Evolutionary conservation across 140 eudicot species (phyloP).

Genomic region (Anethum foeniculum): DNA sequence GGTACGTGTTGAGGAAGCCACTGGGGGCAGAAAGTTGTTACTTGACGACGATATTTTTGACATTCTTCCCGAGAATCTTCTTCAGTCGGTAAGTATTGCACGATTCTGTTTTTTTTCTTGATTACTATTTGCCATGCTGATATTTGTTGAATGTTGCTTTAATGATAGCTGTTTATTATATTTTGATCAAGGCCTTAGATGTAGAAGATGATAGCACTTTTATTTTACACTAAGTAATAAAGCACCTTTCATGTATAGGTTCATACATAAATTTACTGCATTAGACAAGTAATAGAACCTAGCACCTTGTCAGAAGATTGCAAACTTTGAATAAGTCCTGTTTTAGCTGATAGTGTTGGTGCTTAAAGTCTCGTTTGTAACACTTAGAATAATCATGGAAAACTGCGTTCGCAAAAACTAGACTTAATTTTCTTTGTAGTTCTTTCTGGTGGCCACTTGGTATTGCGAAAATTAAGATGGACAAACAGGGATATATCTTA

Average conservation of each 20-base stretch:
- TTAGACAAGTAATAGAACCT: background rate
- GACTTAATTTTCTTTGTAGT: background rate
- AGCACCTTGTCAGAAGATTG: background rate
- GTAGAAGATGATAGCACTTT: background rate
- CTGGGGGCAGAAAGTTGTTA: conserved; percentile 14
- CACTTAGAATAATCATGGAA: background rate
- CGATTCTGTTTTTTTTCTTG: background rate
- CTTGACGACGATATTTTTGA: conserved; percentile 33
- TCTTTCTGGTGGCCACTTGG: background rate
- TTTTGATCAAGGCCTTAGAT: background rate
- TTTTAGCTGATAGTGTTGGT: background rate
- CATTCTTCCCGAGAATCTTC: conserved; percentile 44
- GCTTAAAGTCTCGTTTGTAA: background rate
- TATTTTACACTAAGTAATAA: background rate
- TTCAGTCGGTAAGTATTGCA: conserved; percentile 48
- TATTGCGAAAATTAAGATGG: background rate
- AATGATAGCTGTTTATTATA: background rate
- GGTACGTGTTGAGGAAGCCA: conserved; percentile 12
- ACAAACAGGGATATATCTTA: background rate
- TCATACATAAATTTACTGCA: background rate
- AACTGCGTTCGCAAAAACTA: background rate
- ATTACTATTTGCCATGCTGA: background rate
- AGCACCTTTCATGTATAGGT: background rate
- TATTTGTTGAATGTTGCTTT: background rate
- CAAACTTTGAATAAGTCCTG: background rate